phyloP scores from a whole-genome alignment of 192 early-diverging fungal genomes.

The Entrophospora sp. region DNA sequence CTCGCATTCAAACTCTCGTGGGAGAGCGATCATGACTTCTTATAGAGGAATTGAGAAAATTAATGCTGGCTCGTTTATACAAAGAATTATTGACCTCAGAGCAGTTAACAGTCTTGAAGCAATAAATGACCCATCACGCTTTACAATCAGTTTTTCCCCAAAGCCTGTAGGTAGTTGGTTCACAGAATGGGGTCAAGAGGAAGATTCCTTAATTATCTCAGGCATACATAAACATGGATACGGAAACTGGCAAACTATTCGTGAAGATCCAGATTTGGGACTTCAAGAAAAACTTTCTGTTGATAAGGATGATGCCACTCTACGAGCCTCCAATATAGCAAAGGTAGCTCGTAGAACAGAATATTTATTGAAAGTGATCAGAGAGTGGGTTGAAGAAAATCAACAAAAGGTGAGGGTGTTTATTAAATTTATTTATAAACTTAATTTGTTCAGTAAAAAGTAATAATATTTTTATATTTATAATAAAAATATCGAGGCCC shows the following conservation, averaged over 20 bases:
- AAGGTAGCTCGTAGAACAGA: slow-evolving; percentile 76
- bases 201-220: slow-evolving; percentile 93
- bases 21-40: slow-evolving; percentile 66
- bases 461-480: not conserved
- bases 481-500: not conserved
- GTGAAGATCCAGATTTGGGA: slow-evolving; percentile 65
- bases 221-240: slow-evolving; percentile 92
- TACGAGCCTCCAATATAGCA: slow-evolving; percentile 36
- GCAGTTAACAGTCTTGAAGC: not conserved
- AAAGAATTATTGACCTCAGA: slow-evolving; percentile 65
- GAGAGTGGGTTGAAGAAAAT: slow-evolving; percentile 50
- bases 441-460: not conserved
- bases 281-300: slow-evolving; percentile 84
- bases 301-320: slow-evolving; percentile 27
- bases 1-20: slow-evolving; percentile 28
- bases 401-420: not conserved
- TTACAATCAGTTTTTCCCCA: slow-evolving; percentile 69
- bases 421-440: not conserved
- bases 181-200: slow-evolving; percentile 77
- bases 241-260: slow-evolving; percentile 83
- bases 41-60: slow-evolving; percentile 74
- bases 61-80: slow-evolving; percentile 75
- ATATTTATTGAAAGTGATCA: slow-evolving; percentile 77
- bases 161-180: slow-evolving; percentile 83
- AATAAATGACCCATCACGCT: slow-evolving; percentile 52